Base-by-base conservation (phyloP, 306 rosid genomes). In the Oemleria cerasiformis region DNA sequence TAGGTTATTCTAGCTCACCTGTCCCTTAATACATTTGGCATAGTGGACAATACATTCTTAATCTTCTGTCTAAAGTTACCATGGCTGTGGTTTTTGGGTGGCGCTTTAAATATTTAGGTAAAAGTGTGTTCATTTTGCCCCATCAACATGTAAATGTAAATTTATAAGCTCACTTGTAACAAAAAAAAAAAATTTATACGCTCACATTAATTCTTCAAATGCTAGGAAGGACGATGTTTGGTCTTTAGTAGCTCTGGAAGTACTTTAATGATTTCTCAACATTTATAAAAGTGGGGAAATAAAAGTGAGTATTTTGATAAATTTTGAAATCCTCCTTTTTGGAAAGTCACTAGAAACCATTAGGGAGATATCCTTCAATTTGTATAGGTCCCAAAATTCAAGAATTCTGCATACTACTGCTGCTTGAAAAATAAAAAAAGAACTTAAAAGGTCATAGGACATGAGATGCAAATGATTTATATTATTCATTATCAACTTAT, bases 141-240 rank as follows among this genome's bases (percentile, higher is more conserved):
- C 34, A 6, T 20, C 49, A 63, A 41, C 9, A 5, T 63, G 30
- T 20, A 19, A 40, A n/a, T 41, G 34, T 41, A 63, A 10, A 11
- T 53, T 4, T 14, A 17, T 20, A 25, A 25, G 30, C 30, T 25
- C 30, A 25, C 2, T 25, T 25, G 2, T 25, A 25, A 25, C 30
- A 25, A 25, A 1, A 1, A 25, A 25, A 25, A 25, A 25, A 25
- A 25, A 25, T 25, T 25, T 25, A 9, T 41, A n/a, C 19, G 45
- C 23, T 4, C 19, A 34, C 42, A 49, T 49, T 36, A 38, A 42
- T 43, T 50, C 2, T 23, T 51, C 61, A 68, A 45, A 42, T 48
- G 21, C 73, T 38, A 55, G 16, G 15, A 55, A 21, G 38, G 38
- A 39, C 39, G 49, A 68, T 51, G 44, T 25, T 67, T 67, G 59